Conservation (phyloP, 805 yeast genomes). For the Suhomyces prunicola region DNA sequence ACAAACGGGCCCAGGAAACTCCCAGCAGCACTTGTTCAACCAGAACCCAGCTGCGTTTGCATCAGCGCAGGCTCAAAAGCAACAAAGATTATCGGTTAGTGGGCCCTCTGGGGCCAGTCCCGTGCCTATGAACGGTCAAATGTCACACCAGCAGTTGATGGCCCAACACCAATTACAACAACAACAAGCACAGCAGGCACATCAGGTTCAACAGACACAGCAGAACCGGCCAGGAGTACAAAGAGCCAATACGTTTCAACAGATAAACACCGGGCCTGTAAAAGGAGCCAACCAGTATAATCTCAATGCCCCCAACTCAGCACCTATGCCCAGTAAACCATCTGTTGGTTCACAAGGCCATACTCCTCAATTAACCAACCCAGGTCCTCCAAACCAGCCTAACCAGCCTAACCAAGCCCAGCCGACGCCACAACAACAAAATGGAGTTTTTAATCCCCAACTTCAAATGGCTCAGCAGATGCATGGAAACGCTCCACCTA, state of each 20-base stretch:
- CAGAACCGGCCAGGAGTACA: constrained; percentile 16
- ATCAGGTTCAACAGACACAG: constrained; percentile 10
- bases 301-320: constrained; percentile 21
- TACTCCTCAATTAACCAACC: constrained; percentile 30
- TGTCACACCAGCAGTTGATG: constrained; percentile 8
- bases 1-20: not conserved
- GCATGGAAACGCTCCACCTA: constrained; percentile 14
- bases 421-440: constrained; percentile 5
- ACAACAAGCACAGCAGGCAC: constrained; percentile 12
- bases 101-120: constrained; percentile 2
- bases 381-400: constrained; percentile 14
- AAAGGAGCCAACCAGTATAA: constrained; percentile 11
- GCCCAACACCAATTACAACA: constrained; percentile 12
- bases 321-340: constrained; percentile 16
- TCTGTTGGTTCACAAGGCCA: constrained; percentile 23
- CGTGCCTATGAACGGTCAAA: constrained; percentile 7
- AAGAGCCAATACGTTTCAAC: constrained; percentile 18
- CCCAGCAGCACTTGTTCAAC: constrained; percentile 2
- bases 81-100: constrained; percentile 5
- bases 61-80: constrained; percentile 1
- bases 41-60: constrained; percentile 1
- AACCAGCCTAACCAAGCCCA: constrained; percentile 5
- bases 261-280: constrained; percentile 11
- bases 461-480: constrained; percentile 14
- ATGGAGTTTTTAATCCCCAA: constrained; percentile 5